A percentile compares a stretch with the other conserved stretches of the same genome.
Conservation (phyloP, 208 protist species). For the Acanthamoeba culbertsoni region DNA sequence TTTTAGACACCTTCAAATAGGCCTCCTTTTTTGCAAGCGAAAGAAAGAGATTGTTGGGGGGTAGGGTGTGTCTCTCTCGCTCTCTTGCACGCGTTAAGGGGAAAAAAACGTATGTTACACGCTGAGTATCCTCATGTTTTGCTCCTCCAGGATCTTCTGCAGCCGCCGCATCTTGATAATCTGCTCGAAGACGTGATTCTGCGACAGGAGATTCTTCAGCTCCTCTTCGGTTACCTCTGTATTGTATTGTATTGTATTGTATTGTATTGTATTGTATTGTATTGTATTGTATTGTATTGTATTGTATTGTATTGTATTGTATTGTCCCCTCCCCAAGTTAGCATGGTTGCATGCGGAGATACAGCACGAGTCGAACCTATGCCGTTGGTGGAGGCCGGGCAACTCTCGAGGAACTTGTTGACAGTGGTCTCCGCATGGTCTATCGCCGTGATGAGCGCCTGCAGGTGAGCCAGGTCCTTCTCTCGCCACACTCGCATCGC, state of each 20-base stretch:
- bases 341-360: background rate
- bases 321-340: too few relatives aligned
- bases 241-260: too few relatives aligned
- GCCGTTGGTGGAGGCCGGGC: background rate
- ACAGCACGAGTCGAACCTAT: background rate
- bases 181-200: slow-evolving; percentile 21
- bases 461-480: slow-evolving; percentile 15
- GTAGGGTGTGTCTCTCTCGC: too few relatives aligned
- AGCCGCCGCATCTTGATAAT: slow-evolving; percentile 28
- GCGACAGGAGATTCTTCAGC: background rate
- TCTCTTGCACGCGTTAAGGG: too few relatives aligned
- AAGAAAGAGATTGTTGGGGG: too few relatives aligned
- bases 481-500: background rate
- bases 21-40: too few relatives aligned
- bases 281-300: too few relatives aligned
- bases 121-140: background rate
- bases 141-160: background rate
- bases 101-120: background rate
- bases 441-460: background rate
- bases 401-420: slow-evolving; percentile 18
- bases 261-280: too few relatives aligned
- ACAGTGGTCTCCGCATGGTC: background rate
- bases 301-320: too few relatives aligned
- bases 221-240: background rate
- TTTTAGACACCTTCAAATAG: too few relatives aligned